Conservation (phyloP, 2,329 filamentous ascomycete genomes). For the Huntiella decipiens region DNA sequence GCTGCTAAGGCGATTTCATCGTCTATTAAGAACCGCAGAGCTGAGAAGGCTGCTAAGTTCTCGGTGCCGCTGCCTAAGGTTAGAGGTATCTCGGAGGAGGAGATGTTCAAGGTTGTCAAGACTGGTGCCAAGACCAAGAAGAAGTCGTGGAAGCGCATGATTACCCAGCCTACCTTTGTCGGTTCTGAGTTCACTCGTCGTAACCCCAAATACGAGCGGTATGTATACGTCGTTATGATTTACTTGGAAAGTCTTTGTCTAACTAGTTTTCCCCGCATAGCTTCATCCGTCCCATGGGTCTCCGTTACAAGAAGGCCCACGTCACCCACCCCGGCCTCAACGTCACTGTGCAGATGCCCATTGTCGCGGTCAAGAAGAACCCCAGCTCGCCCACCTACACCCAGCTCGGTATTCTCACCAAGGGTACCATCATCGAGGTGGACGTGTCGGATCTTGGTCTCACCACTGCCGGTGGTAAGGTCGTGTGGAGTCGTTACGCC, state of each 20-base stretch:
- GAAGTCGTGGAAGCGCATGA: slow-evolving; percentile 60
- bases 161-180: slow-evolving; percentile 50
- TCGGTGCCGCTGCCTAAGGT: slow-evolving; percentile 86
- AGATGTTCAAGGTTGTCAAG: slow-evolving; percentile 94
- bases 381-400: slow-evolving; percentile 82
- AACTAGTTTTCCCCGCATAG: slow-evolving; percentile 31
- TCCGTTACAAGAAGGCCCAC: slow-evolving; percentile 33
- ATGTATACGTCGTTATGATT: not conserved
- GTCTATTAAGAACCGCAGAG: slow-evolving; percentile 88
- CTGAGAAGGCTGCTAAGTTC: slow-evolving; percentile 87
- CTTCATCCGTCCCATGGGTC: slow-evolving; percentile 31
- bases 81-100: slow-evolving; percentile 79
- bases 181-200: slow-evolving; percentile 75
- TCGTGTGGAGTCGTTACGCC: slow-evolving; percentile 77
- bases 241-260: slow-evolving; percentile 17
- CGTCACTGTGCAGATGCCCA: slow-evolving; percentile 74
- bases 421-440: slow-evolving; percentile 66
- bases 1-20: slow-evolving; percentile 52
- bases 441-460: slow-evolving; percentile 85
- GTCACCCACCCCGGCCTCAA: slow-evolving; percentile 57
- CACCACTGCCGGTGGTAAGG: slow-evolving; percentile 79
- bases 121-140: slow-evolving; percentile 88
- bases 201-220: slow-evolving; percentile 56
- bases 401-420: slow-evolving; percentile 74
- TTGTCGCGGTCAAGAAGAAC: slow-evolving; percentile 46